Conservation (phyloP, 2,329 filamentous ascomycete species). For the Paraphoma sp. region DNA sequence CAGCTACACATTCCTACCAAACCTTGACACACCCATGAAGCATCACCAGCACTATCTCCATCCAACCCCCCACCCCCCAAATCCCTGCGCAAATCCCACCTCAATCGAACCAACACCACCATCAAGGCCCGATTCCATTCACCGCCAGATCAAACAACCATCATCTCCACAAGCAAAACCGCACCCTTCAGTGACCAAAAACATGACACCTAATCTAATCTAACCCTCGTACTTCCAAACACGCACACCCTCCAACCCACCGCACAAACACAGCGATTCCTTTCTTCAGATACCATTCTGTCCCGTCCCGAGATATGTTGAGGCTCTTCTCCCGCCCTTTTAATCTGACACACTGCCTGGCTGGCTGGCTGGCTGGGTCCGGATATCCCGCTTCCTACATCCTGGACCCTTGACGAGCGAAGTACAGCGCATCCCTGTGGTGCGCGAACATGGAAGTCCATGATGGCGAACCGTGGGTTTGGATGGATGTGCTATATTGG, state of each 20-base stretch:
- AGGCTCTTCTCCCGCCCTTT: neutral
- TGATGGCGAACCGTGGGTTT: neutral
- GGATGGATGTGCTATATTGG: too few species aligned
- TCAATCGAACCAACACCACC: too few species aligned
- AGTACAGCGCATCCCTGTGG: neutral
- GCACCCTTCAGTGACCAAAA: neutral
- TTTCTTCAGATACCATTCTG: neutral
- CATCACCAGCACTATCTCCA: too few species aligned
- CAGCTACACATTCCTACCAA: too few species aligned
- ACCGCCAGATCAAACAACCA: too few species aligned
- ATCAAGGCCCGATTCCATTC: too few species aligned
- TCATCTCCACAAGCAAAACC: too few species aligned
- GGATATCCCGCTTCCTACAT: neutral
- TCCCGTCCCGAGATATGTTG: neutral
- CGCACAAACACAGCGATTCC: neutral
- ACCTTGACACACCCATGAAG: too few species aligned
- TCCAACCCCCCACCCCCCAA: too few species aligned
- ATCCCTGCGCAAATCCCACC: too few species aligned
- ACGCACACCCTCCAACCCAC: neutral
- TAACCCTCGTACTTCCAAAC: neutral
- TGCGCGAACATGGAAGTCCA: neutral
- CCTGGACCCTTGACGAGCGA: neutral
- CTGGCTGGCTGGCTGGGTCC: too few species aligned
- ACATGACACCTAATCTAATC: neutral
- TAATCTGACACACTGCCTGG: neutral